A percentile compares a stretch with the other conserved stretches of the same genome.
Conservation (phyloP, 495 filamentous ascomycete genomes). For the Penicillium dipodomyicola region DNA sequence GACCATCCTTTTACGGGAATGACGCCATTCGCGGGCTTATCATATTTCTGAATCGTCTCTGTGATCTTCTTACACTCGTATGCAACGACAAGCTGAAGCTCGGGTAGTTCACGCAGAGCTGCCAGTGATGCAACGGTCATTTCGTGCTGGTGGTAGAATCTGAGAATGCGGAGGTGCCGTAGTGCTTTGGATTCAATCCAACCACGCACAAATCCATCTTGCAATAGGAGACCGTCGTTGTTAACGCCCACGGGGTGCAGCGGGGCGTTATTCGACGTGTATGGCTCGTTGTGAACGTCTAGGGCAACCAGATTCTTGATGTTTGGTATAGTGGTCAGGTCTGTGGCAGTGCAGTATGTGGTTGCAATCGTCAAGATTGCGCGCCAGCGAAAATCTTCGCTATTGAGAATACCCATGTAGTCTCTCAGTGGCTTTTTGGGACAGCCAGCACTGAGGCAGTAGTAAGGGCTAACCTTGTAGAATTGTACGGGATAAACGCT, state of each 20-base stretch:
- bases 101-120: conserved; percentile 31
- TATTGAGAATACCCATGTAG: conserved; percentile 37
- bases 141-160: conserved; percentile 27
- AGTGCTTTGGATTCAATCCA: conserved; percentile 40
- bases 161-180: conserved; percentile 37
- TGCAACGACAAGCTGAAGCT: conserved; percentile 29
- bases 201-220: conserved; percentile 38
- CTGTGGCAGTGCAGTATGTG: conserved; percentile 26
- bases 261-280: neutral
- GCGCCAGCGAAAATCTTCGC: conserved; percentile 30
- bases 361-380: conserved; percentile 31
- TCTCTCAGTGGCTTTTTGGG: conserved; percentile 28
- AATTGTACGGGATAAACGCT: conserved; percentile 38
- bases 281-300: conserved; percentile 25
- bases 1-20: conserved; percentile 9
- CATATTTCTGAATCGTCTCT: neutral
- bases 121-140: conserved; percentile 25
- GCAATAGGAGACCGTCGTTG: conserved; percentile 17
- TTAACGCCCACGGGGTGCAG: conserved; percentile 4
- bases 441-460: conserved; percentile 22
- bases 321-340: conserved; percentile 35
- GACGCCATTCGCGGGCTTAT: neutral
- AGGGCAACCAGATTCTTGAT: conserved; percentile 41
- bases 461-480: conserved; percentile 19
- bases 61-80: conserved; percentile 24